A percentile compares a stretch with the other conserved stretches of the same genome.
Conservation (phyloP, 2,329 filamentous ascomycete species). For the Aspergillus nomiae region DNA sequence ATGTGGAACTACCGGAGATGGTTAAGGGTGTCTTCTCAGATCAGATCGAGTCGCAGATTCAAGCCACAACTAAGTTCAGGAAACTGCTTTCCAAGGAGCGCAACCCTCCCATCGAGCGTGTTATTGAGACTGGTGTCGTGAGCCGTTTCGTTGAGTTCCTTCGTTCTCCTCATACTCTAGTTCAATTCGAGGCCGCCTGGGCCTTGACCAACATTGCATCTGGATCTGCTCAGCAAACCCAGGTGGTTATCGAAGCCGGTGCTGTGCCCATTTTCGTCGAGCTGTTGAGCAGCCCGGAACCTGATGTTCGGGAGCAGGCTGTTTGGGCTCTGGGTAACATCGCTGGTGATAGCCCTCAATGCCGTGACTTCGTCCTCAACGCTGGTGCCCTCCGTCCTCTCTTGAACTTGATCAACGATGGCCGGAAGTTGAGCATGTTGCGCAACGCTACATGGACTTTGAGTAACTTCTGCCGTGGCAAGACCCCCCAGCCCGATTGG, state of each 20-base stretch:
- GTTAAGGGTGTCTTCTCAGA: slow-evolving; percentile 97
- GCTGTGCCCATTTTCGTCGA: slow-evolving; percentile 99
- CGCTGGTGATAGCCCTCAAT: slow-evolving; percentile 95
- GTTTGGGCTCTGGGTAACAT: slow-evolving; percentile 99
- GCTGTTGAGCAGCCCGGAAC: slow-evolving; percentile 90
- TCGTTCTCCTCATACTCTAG: slow-evolving; percentile 93
- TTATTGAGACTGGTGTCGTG: slow-evolving; percentile 98
- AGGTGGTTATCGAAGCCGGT: slow-evolving; percentile 97
- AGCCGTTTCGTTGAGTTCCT: slow-evolving; percentile 98
- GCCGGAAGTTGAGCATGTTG: slow-evolving; percentile 98
- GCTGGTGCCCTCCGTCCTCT: slow-evolving; percentile 90
- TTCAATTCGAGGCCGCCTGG: slow-evolving; percentile 99
- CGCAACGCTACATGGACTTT: slow-evolving; percentile 98
- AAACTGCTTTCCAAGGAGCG: slow-evolving; percentile 98
- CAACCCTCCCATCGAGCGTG: slow-evolving; percentile 97
- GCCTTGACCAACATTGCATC: slow-evolving; percentile 99
- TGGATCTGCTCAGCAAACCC: slow-evolving; percentile 93
- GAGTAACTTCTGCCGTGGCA: slow-evolving; percentile 99
- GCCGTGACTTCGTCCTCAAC: slow-evolving; percentile 92
- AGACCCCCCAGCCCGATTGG: slow-evolving; percentile 99
- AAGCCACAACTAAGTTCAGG: slow-evolving; percentile 96
- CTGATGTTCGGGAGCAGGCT: slow-evolving; percentile 95
- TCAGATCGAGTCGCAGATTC: slow-evolving; percentile 96
- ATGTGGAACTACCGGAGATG: slow-evolving; percentile 98
- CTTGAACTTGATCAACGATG: slow-evolving; percentile 87